Evolutionary conservation across 305 asterid species (phyloP), one percentile per base, ranked within the genome.

Genomic region (Fraxinus greggii): DNA sequence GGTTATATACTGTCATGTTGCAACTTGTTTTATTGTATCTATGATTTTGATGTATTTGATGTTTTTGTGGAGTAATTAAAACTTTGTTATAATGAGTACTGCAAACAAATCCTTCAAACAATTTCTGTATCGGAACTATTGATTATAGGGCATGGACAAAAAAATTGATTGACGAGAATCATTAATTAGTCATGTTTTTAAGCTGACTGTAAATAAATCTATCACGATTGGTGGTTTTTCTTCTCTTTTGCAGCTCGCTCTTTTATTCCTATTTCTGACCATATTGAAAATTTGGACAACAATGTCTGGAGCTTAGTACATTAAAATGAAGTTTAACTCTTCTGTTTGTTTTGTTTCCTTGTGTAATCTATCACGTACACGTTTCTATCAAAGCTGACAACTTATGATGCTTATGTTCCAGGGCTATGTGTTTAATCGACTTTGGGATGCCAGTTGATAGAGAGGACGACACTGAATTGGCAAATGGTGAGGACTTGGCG

Each of bases 351-450:
- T 7, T 59, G 3, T 59, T 6, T 2, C 35, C 74, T 28, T 12
- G 21, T 26, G 74, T 13, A 24, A 24, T 67, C 10, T 67, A 28
- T 67, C 74, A 12, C 17, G 2, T 67, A 67, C 9, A 28, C 1
- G 0, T 67, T 67, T 26, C 8, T 67, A 26, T 28, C 28, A 13
- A 10, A 67, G 32, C 19, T 67, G 74, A 67, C 33, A 61, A 61
- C 74, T 76, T n/a, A 28, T 31, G 17, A 75, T 78, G 31, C 78
- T 48, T 67, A 74, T 80, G 65, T 42, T 81, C 51, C 28, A 86
- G 92, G 86, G 90, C 91, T 4, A 88, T 89, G 90, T 89, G 91
- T 77, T 75, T 81, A 78, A 89, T 89, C n/a, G 92, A 89, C 87
- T 88, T 89, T 70, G 92, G 88, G 77, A 83, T 83, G 86, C 90